A percentile compares a stretch with the other conserved stretches of the same genome.
phyloP scores from a whole-genome alignment of 1,284 basidiomycete species.

The Takashimella koratensis region DNA sequence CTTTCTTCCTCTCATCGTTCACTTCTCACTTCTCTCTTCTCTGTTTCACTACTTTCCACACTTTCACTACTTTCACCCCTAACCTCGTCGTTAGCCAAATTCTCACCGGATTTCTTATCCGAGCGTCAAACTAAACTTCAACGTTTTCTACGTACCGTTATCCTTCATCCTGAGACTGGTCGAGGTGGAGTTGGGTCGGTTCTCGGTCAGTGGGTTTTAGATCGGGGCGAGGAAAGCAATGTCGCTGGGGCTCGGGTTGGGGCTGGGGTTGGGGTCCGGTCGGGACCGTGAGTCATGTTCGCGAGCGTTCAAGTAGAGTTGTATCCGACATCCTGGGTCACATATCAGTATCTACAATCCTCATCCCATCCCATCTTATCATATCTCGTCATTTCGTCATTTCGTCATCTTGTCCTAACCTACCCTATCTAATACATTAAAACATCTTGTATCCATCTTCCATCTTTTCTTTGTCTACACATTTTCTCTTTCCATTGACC shows the following conservation, averaged over 20 bases:
- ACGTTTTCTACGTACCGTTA: constrained; percentile 39
- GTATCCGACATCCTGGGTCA: too few relatives aligned
- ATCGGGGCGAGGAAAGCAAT: neutral
- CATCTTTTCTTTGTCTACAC: neutral
- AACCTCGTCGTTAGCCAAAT: constrained; percentile 28
- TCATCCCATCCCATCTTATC: too few relatives aligned
- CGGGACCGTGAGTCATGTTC: too few relatives aligned
- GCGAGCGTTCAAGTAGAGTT: too few relatives aligned
- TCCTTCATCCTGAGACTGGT: constrained; percentile 46
- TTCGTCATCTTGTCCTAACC: too few relatives aligned
- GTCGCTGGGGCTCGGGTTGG: too few relatives aligned
- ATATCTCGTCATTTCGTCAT: too few relatives aligned
- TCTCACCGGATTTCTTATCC: constrained; percentile 37
- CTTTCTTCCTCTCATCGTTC: neutral
- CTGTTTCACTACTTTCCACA: neutral
- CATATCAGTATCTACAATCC: too few relatives aligned
- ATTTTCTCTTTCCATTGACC: neutral
- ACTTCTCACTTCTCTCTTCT: neutral
- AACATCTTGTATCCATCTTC: neutral
- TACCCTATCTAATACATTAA: too few relatives aligned
- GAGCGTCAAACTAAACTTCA: constrained; percentile 39
- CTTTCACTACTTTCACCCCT: neutral
- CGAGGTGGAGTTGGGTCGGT: constrained; percentile 29
- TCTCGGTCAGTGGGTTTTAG: constrained; percentile 34
- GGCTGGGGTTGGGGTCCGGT: too few relatives aligned